Evolutionary conservation across 345 rosid genomes (phyloP).

Genomic region (Pugionium dolabratum): DNA sequence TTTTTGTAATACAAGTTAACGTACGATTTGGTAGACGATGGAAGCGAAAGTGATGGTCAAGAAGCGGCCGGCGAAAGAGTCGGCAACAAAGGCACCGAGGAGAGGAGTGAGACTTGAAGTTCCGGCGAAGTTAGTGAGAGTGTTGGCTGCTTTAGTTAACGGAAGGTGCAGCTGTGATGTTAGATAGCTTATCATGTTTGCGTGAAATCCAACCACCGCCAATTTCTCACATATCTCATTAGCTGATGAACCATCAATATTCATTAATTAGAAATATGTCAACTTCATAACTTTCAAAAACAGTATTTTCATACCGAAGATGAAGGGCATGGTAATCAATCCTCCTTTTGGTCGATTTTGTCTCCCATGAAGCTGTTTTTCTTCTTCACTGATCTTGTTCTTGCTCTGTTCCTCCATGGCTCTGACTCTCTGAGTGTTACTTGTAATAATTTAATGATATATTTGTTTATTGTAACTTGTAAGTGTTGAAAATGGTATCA

Average conservation of each 20-base stretch:
- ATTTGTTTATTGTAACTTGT: slow-evolving; percentile 23
- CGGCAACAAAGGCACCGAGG: slow-evolving; percentile 86
- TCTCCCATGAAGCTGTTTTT: slow-evolving; percentile 36
- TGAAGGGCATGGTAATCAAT: slow-evolving; percentile 73
- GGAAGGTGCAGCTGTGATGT: slow-evolving; percentile 86
- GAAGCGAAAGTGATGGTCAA: slow-evolving; percentile 80
- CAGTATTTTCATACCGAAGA: slow-evolving; percentile 48
- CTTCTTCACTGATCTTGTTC: slow-evolving; percentile 40
- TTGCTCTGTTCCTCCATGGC: slow-evolving; percentile 40
- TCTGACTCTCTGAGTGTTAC: background rate
- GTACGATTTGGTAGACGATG: slow-evolving; percentile 64
- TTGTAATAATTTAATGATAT: slow-evolving; percentile 10
- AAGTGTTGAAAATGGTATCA: slow-evolving; percentile 31
- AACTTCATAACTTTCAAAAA: slow-evolving; percentile 7
- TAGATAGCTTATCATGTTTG: slow-evolving; percentile 90
- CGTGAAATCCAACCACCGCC: slow-evolving; percentile 77
- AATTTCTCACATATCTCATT: slow-evolving; percentile 89
- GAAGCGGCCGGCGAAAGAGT: slow-evolving; percentile 80
- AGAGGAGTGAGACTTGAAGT: slow-evolving; percentile 81
- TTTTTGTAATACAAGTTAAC: background rate
- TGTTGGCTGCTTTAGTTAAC: slow-evolving; percentile 86
- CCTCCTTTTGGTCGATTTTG: slow-evolving; percentile 55
- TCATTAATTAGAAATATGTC: background rate
- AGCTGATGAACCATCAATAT: slow-evolving; percentile 40
- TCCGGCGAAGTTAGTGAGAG: slow-evolving; percentile 86